phyloP scores from a whole-genome alignment of 768 basidiomycete genomes.

The Leucocoprinus birnbaumii region DNA sequence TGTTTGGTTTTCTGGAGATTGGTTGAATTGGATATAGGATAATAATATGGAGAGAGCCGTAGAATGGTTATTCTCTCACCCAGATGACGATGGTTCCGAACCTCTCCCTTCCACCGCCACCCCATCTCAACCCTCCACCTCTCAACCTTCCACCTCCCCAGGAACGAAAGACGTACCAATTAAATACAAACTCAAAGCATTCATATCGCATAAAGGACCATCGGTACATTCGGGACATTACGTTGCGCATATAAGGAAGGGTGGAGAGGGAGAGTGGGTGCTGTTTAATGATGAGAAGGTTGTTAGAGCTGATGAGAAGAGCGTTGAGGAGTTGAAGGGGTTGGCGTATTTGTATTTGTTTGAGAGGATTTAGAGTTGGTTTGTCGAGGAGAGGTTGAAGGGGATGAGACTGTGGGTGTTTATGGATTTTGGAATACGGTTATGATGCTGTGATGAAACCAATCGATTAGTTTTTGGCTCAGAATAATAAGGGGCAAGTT shows the following conservation, averaged over 20 bases:
- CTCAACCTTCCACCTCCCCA: too few relatives aligned
- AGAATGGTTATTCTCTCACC: conserved; percentile 95
- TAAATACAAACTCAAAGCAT: conserved; percentile 80
- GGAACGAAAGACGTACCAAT: conserved; percentile 70
- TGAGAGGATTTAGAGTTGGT: conserved; percentile 66
- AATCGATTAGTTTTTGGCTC: too few relatives aligned
- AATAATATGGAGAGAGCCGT: conserved; percentile 83
- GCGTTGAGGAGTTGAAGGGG: conserved; percentile 76
- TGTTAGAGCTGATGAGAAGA: conserved; percentile 81
- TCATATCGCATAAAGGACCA: conserved; percentile 96
- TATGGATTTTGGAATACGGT: too few relatives aligned
- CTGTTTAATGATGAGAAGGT: conserved; percentile 97
- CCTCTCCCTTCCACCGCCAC: conserved; percentile 22
- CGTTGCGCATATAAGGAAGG: conserved; percentile 69
- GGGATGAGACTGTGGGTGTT: too few relatives aligned
- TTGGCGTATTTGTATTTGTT: conserved; percentile 95
- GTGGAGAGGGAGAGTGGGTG: conserved; percentile 61
- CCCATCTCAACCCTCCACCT: conserved; percentile 16
- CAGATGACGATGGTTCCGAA: conserved; percentile 79
- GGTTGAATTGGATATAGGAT: too few relatives aligned
- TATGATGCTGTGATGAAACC: too few relatives aligned
- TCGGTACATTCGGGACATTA: conserved; percentile 96
- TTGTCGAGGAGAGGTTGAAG: neutral
- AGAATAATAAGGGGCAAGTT: too few relatives aligned
- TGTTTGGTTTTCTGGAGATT: too few relatives aligned